Base-by-base conservation (phyloP, 2,329 filamentous ascomycete species). In the Pseudopyrenochaeta lycopersici region DNA sequence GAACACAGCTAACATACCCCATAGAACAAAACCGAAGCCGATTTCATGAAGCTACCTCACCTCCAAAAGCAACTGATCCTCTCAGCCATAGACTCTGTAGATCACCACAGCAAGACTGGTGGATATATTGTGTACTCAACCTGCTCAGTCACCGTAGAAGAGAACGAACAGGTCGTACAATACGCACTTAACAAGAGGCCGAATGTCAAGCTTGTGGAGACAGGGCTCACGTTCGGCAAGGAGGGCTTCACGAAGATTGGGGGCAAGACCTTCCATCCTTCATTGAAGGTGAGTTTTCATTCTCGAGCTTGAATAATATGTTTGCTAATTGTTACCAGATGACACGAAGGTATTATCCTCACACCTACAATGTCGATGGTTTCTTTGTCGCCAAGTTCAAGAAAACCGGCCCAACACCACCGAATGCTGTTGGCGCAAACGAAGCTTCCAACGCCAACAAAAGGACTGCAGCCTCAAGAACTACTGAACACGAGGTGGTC, bases 341-440 rank as follows among this genome's bases (percentile, higher is more conserved):
- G 64, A 72, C 70, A 3, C 54, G 70, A 29, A 62, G 72, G 52
- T 75, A 74, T 60, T 75, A 75, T 51, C 70, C 71, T 1, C 72
- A 75, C 59, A 67, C 71, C 7, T 74, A 72, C 68, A 75, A 75
- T 48, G 92, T 99, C 30, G 95, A 98, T 75, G 95, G 95, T 61
- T 99, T 99, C 87, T 99, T 92, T 75, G 95, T 99, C 57, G 91
- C 92, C 70, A 99, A 99, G 78, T 90, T 99, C 79, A 93, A 96
- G 78, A 99, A 99, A 84, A 86, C 86, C 14, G 94, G 87, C 0
- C 90, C 91, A 2, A 91, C 90, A 35, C 88, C 90, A 1, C 78
- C 82, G 51, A 86, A 84, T 48, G 81, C 84, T 2, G 79, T 84
- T 7, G 70, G 70, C 18, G 66, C 60, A 23, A 62, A 57, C 36